Conservation (phyloP, 148 eudicot species). For the Camellia granthamiana region DNA sequence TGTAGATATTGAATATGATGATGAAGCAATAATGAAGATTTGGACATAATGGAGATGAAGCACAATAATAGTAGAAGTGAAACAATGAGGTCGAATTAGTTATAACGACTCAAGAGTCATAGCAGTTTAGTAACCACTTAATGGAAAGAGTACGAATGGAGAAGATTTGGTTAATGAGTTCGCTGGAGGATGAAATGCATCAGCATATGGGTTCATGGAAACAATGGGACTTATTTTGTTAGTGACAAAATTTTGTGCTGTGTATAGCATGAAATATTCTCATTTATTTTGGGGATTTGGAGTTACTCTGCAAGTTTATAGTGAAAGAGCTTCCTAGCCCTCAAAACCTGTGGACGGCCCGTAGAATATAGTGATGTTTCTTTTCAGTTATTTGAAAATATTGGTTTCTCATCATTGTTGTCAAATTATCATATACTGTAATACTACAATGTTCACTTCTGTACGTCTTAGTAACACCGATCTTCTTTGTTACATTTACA, state of each 20-base stretch:
- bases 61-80: neutral
- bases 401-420: neutral
- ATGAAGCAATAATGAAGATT: too few species aligned
- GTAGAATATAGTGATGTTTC: neutral
- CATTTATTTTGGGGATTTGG: neutral
- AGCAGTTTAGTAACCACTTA: neutral
- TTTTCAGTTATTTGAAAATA: neutral
- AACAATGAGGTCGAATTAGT: neutral
- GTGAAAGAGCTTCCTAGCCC: neutral
- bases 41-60: neutral
- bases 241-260: neutral
- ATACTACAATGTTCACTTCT: neutral
- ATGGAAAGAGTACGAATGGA: neutral
- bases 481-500: constrained; percentile 23
- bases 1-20: too few species aligned
- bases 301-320: neutral
- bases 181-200: neutral
- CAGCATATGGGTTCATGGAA: neutral
- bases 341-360: neutral
- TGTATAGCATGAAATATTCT: neutral
- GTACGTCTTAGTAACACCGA: neutral
- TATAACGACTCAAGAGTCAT: neutral
- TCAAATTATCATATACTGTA: neutral
- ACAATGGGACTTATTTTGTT: neutral
- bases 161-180: too few species aligned